Evolutionary conservation across 352 stramenopile species (phyloP).

Genomic region (Globisporangium abappressorium): DNA sequence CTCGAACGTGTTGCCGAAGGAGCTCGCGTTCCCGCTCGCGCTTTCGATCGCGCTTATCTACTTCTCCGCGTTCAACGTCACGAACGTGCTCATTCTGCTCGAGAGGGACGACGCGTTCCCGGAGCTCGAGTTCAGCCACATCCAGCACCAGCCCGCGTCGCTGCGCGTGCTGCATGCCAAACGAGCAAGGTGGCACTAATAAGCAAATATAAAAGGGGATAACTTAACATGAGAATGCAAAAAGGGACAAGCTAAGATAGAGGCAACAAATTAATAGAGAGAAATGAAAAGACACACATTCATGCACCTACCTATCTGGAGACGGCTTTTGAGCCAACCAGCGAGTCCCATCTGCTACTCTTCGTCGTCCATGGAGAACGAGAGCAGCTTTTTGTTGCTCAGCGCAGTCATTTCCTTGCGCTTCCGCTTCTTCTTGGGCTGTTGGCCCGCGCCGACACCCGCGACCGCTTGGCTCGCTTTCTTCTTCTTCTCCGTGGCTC

Average conservation of each 20-base stretch:
- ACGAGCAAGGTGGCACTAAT: conserved; percentile 25
- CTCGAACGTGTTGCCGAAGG: conserved; percentile 22
- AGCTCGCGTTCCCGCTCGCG: conserved; percentile 34
- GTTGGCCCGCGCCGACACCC: conserved; percentile 12
- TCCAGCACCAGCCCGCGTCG: neutral
- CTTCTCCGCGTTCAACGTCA: conserved; percentile 52
- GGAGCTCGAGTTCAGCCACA: conserved; percentile 3
- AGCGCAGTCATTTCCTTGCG: conserved; percentile 44
- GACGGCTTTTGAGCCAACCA: neutral
- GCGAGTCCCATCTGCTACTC: conserved; percentile 4
- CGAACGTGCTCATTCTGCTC: conserved; percentile 53
- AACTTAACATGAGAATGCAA: neutral
- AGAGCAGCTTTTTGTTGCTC: conserved; percentile 78
- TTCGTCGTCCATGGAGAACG: conserved; percentile 82
- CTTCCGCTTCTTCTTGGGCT: conserved; percentile 54
- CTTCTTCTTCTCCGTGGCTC: conserved; percentile 19
- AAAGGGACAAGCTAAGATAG: neutral
- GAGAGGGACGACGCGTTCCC: conserved; percentile 30
- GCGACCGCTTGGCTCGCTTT: conserved; percentile 40
- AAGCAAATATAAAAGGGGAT: neutral
- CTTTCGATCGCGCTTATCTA: conserved; percentile 30
- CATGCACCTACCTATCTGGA: neutral
- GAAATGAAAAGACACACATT: neutral
- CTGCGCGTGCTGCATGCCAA: conserved; percentile 17
- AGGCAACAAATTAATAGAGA: conserved; percentile 11